Evolutionary conservation across 2,329 filamentous ascomycete species (phyloP), one percentile per base, ranked within the genome.

Genomic region (Colletotrichum sp.): DNA sequence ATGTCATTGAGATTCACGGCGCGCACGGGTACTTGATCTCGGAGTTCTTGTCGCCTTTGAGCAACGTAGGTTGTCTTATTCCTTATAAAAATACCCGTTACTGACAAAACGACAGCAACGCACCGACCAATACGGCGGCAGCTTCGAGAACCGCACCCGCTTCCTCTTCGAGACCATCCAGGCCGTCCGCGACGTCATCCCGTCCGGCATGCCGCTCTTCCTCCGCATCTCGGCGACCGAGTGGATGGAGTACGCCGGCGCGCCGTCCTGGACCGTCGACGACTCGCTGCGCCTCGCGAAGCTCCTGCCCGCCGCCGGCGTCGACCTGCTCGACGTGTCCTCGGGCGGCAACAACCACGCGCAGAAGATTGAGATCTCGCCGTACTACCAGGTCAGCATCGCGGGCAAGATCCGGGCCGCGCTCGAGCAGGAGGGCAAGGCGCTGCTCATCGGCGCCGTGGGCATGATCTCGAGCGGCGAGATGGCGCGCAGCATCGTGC

Each of bases 271-370:
- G 95, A 93, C 91, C 6, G 80, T 93, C n/a, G 90, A 93, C 59
- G 90, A 96, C 78, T 94, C 84, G 75, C 90, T 94, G 77, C 87
- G 85, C 70, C 90, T 97, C 5, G 94, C 95, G 16, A 89, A 91
- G 82, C 86, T 94, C 12, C 90, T 98, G 1, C 94, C 95, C 0
- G 90, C 90, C 1, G 87, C 89, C 15, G 96, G 96, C 34, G 90
- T 98, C 59, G 96, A 98, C 82, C 87, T 98, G 18, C 89, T 98
- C 34, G 96, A 98, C 83, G 92, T 98, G 73, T 95, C 93, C 79
- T 93, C 92, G 1, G 95, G 93, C 39, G 96, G 95, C 52, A 94
- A 95, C 82, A 90, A 92, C 82, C 84, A 87, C 44, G 83, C 85
- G 60, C 92, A 94, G 82, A 87, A 92, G 82, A 91, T 95, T 78